phyloP scores from a whole-genome alignment of 179 eudicot species.

The Sideroxylon spinosum region DNA sequence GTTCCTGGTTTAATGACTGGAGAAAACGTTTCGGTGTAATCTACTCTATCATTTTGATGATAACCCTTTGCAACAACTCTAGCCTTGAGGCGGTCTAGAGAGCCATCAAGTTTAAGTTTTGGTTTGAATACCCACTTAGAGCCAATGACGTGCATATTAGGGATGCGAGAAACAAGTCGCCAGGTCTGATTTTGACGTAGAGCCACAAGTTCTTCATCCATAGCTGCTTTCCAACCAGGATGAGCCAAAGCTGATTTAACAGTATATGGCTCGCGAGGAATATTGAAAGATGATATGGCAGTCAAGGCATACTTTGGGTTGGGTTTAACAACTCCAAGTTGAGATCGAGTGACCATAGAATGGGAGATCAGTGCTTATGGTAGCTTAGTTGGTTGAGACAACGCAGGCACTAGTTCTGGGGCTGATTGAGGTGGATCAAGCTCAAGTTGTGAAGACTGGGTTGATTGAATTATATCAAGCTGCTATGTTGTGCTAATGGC shows the following conservation, averaged over 20 bases:
- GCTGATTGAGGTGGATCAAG: background rate
- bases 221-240: background rate
- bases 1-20: constrained; percentile 9
- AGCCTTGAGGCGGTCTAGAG: too few relatives aligned
- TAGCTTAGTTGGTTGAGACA: background rate
- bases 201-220: constrained; percentile 13
- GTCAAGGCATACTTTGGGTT: background rate
- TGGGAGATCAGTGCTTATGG: background rate
- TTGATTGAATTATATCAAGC: too few relatives aligned
- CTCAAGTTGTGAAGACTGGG: background rate
- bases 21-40: constrained; percentile 3
- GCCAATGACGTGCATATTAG: constrained; percentile 2
- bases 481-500: too few relatives aligned
- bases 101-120: constrained; percentile 2
- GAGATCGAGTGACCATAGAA: constrained; percentile 14
- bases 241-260: background rate
- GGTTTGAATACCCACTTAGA: constrained; percentile 11
- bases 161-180: constrained; percentile 2
- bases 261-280: constrained; percentile 11
- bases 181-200: constrained; percentile 9
- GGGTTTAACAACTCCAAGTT: background rate
- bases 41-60: background rate
- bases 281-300: background rate
- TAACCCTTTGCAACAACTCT: too few relatives aligned
- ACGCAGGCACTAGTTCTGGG: background rate